Evolutionary conservation across 2,329 filamentous ascomycete genomes (phyloP).

Genomic region (Didymosphaeria variabile): DNA sequence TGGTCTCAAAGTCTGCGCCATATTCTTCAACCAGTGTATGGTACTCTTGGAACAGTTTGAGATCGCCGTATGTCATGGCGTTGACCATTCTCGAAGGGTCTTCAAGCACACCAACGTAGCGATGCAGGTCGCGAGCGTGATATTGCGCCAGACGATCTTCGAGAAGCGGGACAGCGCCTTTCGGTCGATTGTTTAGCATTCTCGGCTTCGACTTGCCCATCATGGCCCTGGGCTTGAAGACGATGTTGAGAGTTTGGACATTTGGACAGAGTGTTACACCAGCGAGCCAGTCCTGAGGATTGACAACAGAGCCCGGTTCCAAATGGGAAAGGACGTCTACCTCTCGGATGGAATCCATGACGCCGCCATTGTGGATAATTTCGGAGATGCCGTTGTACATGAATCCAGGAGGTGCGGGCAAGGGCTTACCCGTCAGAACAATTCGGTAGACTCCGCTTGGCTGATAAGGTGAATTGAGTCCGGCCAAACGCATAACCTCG

Average conservation of each 20-base stretch:
- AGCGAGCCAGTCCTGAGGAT: neutral
- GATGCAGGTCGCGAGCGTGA: neutral
- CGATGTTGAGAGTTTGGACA: neutral
- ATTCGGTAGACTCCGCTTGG: too few species aligned
- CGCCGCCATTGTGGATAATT: too few species aligned
- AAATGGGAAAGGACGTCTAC: too few species aligned
- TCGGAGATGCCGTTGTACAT: too few species aligned
- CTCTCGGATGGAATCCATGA: too few species aligned
- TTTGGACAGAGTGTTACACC: neutral
- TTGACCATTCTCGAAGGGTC: neutral
- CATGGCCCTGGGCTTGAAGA: neutral
- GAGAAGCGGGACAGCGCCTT: neutral
- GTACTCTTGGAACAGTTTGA: neutral
- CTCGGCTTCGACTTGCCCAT: neutral
- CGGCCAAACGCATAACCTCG: too few species aligned
- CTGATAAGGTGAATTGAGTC: too few species aligned
- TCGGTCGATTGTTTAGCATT: neutral
- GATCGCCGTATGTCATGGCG: neutral
- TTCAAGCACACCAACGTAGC: neutral
- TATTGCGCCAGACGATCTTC: neutral
- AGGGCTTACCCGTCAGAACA: too few species aligned
- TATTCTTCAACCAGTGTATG: neutral
- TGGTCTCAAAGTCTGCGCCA: neutral
- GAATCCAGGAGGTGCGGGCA: too few species aligned
- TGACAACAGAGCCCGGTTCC: too few species aligned